Base-by-base conservation (phyloP, 176 grass and related monocot genomes). In the Phoenix dactylifera region DNA sequence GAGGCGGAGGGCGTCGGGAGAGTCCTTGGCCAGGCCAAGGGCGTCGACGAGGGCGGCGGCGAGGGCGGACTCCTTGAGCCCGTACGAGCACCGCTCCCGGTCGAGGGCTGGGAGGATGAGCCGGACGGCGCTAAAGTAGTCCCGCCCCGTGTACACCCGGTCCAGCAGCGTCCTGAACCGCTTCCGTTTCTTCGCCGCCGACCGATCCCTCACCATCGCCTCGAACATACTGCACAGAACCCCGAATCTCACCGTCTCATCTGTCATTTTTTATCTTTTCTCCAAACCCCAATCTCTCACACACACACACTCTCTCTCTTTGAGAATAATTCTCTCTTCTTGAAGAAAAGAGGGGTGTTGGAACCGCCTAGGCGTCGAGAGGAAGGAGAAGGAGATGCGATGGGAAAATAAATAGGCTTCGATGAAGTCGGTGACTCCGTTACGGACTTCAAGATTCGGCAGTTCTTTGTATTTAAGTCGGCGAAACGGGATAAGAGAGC, bases 1-100 rank as follows among this genome's bases (percentile, higher is more conserved):
- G 71, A 97, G 80, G 2, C 83, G 62, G 19, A 97, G 30, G 51
- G 92, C 87, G 58, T 97, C 92, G 4, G 80, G 44, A 5, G 92
- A 97, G 65, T 91, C 87, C 75, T 85, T 90, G 64, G 92, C 92
- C 58, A 91, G 79, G 7, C 87, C 87, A 25, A 97, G 83, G 49
- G 92, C 87, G 7, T 97, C 92, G 4, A 97, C 78, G 24, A 97
- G 80, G 24, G 65, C 79, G 17, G 84, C 14, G 48, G 92, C 87
- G 29, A 97, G 79, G 26, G 87, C 12, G 1, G 87, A 65, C 80
- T 97, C 92, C 83, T 97, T 91, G 75, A 97, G 83, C 7, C 92
- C 92, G 75, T 97, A 97, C 62, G 92, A 77, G 2, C 83, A 78
- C 51, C 87, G 81, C 78, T 97, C 92, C 48, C 92, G 80, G 83